Conservation (phyloP, 345 rosid genomes). For the Erodium maritimum region DNA sequence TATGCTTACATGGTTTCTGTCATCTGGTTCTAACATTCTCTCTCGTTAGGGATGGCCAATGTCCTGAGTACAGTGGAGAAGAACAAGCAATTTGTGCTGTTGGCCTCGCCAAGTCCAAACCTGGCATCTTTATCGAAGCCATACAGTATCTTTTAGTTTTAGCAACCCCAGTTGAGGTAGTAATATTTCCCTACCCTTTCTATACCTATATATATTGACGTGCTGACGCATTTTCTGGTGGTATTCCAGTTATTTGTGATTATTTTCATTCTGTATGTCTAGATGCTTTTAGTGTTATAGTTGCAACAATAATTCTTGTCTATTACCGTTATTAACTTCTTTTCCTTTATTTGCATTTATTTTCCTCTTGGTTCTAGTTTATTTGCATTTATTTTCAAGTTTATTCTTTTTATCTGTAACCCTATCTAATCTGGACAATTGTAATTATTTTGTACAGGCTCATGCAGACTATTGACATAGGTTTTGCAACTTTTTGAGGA, state of each 20-base stretch:
- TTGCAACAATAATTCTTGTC: background rate
- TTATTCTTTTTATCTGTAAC: no score
- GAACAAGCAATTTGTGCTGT: conserved; percentile 96
- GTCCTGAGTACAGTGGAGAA: conserved; percentile 78
- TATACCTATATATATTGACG: background rate
- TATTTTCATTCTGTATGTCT: background rate
- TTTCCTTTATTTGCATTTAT: no score
- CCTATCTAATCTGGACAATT: no score
- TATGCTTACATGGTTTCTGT: conserved; percentile 8
- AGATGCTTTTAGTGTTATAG: no score
- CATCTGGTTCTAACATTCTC: conserved; percentile 9
- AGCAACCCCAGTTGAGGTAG: conserved; percentile 91
- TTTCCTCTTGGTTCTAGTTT: no score
- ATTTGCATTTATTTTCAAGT: no score
- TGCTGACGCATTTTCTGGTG: background rate
- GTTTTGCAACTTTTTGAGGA: no score
- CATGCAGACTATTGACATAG: no score
- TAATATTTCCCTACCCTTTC: background rate
- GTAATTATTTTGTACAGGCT: no score
- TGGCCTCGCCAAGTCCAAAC: conserved; percentile 76
- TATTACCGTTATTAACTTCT: background rate
- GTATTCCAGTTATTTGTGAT: background rate
- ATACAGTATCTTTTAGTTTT: conserved; percentile 76
- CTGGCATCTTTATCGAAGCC: conserved; percentile 88
- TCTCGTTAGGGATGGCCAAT: conserved; percentile 77